These are phyloP conservation scores for Ustilago lituana DNA, from an alignment of 1,284 basidiomycete species.

Conservation along the genomic window DNA sequence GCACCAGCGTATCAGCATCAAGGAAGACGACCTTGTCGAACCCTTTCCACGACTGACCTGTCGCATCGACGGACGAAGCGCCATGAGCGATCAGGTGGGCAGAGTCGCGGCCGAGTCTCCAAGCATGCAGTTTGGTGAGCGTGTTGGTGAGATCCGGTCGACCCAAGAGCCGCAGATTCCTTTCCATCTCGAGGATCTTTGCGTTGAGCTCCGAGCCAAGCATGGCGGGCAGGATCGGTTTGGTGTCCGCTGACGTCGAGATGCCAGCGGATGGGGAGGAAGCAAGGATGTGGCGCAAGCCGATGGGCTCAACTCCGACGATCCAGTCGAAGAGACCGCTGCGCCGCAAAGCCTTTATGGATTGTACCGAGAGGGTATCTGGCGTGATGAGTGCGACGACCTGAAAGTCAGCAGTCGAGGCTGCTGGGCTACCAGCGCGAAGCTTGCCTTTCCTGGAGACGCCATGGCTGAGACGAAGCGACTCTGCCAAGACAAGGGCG, in stretches of 20 bases:
- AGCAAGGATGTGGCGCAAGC: constrained; percentile 47
- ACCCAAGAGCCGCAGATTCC: constrained; percentile 84
- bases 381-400: constrained; percentile 94
- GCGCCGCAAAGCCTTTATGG: constrained; percentile 76
- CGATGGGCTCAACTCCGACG: constrained; percentile 78
- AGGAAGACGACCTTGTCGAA: constrained; percentile 91
- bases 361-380: constrained; percentile 85
- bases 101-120: constrained; percentile 74
- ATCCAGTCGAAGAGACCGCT: constrained; percentile 84
- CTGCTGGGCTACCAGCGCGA: background rate
- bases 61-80: constrained; percentile 1
- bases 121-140: constrained; percentile 93
- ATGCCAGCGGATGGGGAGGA: constrained; percentile 5
- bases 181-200: constrained; percentile 69
- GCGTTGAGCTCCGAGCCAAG: constrained; percentile 33
- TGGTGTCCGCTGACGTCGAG: background rate
- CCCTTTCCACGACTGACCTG: constrained; percentile 70
- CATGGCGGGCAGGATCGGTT: background rate
- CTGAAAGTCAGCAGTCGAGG: constrained; percentile 64
- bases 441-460: constrained; percentile 17
- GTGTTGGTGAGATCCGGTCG: constrained; percentile 85
- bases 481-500: constrained; percentile 83
- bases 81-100: constrained; percentile 22
- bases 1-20: constrained; percentile 92
- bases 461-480: constrained; percentile 69